A percentile compares a stretch with the other conserved stretches of the same genome.
phyloP scores from a whole-genome alignment of 2,329 filamentous ascomycete species.

The Pseudocercospora ulei region DNA sequence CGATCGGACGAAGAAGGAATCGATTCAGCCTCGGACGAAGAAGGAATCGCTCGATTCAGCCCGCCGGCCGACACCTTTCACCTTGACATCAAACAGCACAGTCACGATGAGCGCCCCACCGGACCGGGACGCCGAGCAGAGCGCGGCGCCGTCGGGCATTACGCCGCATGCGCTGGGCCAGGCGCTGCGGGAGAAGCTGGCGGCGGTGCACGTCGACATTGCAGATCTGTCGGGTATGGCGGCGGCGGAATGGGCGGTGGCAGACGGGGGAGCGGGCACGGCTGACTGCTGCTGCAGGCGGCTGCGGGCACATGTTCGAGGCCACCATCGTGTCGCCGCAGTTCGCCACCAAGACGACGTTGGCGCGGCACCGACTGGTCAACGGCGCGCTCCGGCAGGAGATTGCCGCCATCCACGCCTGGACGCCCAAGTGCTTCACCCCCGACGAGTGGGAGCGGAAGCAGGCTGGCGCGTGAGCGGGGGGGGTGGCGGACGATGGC shows the following conservation, averaged over 20 bases:
- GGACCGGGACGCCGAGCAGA: conserved; percentile 42
- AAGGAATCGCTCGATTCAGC: too few relatives aligned
- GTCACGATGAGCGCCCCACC: conserved; percentile 39
- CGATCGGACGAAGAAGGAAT: too few relatives aligned
- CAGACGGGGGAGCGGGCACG: neutral
- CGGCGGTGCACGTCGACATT: conserved; percentile 72
- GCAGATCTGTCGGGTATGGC: conserved; percentile 74
- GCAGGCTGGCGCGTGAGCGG: conserved; percentile 33
- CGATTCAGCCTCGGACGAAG: too few relatives aligned
- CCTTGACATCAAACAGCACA: too few relatives aligned
- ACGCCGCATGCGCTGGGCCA: conserved; percentile 61
- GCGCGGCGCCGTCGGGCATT: conserved; percentile 47
- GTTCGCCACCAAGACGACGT: conserved; percentile 51
- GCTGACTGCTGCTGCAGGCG: conserved; percentile 41
- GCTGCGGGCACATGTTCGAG: conserved; percentile 61
- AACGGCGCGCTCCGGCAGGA: conserved; percentile 75
- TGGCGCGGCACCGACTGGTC: conserved; percentile 77
- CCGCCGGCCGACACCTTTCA: too few relatives aligned
- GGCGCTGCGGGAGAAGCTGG: conserved; percentile 59
- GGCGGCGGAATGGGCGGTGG: neutral
- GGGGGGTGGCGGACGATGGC: too few relatives aligned
- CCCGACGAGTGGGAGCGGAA: conserved; percentile 77
- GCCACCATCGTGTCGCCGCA: conserved; percentile 54
- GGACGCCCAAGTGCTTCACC: conserved; percentile 89
- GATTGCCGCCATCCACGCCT: conserved; percentile 85